phyloP scores from a whole-genome alignment of 495 filamentous ascomycete genomes.

The Lasiosphaeriaceae sp. region DNA sequence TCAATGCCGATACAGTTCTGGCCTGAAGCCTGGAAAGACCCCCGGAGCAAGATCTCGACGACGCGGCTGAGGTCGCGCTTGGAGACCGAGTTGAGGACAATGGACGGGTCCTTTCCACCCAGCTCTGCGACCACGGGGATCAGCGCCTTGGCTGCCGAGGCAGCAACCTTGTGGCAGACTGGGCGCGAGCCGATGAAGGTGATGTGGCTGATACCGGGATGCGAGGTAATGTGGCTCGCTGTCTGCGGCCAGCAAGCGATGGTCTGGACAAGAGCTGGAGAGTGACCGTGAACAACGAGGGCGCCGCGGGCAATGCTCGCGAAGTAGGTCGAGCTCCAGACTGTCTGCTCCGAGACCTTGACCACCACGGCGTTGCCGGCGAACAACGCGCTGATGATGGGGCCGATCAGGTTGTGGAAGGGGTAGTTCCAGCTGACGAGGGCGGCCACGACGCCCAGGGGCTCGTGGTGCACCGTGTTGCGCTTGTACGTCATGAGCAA shows the following conservation, averaged over 20 bases:
- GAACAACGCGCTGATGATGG: slow-evolving; percentile 86
- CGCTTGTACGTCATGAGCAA: slow-evolving; percentile 94
- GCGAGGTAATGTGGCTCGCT: slow-evolving; percentile 78
- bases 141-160: slow-evolving; percentile 75
- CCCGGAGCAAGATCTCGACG: slow-evolving; percentile 78
- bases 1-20: slow-evolving; percentile 99
- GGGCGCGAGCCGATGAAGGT: slow-evolving; percentile 96
- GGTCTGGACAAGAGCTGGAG: slow-evolving; percentile 76
- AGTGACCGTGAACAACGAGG: slow-evolving; percentile 77
- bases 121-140: slow-evolving; percentile 85
- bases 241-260: slow-evolving; percentile 82
- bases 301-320: slow-evolving; percentile 71
- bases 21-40: slow-evolving; percentile 91
- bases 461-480: slow-evolving; percentile 87
- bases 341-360: slow-evolving; percentile 90
- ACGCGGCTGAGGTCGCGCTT: slow-evolving; percentile 61
- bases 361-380: slow-evolving; percentile 89
- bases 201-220: slow-evolving; percentile 78
- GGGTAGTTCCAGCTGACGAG: slow-evolving; percentile 96
- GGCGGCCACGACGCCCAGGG: slow-evolving; percentile 86
- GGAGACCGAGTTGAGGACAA: slow-evolving; percentile 76
- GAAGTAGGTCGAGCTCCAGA: slow-evolving; percentile 84
- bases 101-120: slow-evolving; percentile 93
- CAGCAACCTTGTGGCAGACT: slow-evolving; percentile 83
- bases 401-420: slow-evolving; percentile 92